These are phyloP conservation scores for Geranomyces variabilis DNA, from an alignment of 192 early-diverging fungal species.

Conservation along the genomic window DNA sequence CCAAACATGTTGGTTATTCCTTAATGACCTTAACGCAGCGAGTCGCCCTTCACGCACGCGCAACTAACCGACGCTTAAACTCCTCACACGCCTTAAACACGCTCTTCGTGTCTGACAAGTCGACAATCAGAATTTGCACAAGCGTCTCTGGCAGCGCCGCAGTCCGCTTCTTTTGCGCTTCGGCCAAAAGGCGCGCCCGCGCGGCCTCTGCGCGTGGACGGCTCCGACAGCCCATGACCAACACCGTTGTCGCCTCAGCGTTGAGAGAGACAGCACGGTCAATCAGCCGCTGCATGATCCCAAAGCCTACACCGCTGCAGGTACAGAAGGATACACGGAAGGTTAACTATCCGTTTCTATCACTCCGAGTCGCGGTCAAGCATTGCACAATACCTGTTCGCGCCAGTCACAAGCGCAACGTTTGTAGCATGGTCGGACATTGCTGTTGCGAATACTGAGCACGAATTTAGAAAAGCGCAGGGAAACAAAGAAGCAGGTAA, in stretches of 20 bases:
- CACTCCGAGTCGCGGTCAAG: not conserved
- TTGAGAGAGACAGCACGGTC: slow-evolving; percentile 14
- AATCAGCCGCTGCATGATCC: slow-evolving; percentile 40
- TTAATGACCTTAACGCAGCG: too few relatives aligned
- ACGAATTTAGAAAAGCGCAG: too few relatives aligned
- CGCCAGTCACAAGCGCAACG: slow-evolving; percentile 15
- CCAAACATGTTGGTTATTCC: too few relatives aligned
- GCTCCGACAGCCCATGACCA: slow-evolving; percentile 51
- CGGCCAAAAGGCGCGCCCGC: slow-evolving; percentile 22
- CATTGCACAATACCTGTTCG: slow-evolving; percentile 11
- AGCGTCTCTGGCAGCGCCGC: slow-evolving; percentile 20
- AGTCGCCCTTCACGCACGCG: not conserved
- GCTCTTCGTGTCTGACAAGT: slow-evolving; percentile 38
- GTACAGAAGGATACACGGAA: not conserved
- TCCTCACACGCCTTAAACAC: slow-evolving; percentile 40
- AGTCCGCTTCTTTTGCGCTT: not conserved
- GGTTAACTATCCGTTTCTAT: not conserved
- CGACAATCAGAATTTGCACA: slow-evolving; percentile 37
- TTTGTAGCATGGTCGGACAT: not conserved
- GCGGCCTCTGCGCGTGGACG: slow-evolving; percentile 38
- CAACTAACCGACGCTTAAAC: slow-evolving; percentile 25
- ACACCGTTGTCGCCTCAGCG: slow-evolving; percentile 11
- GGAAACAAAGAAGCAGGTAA: too few relatives aligned
- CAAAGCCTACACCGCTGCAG: slow-evolving; percentile 47
- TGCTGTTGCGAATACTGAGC: too few relatives aligned